phyloP scores from a whole-genome alignment of 805 yeast genomes.

The Saccharomycopsis vini region DNA sequence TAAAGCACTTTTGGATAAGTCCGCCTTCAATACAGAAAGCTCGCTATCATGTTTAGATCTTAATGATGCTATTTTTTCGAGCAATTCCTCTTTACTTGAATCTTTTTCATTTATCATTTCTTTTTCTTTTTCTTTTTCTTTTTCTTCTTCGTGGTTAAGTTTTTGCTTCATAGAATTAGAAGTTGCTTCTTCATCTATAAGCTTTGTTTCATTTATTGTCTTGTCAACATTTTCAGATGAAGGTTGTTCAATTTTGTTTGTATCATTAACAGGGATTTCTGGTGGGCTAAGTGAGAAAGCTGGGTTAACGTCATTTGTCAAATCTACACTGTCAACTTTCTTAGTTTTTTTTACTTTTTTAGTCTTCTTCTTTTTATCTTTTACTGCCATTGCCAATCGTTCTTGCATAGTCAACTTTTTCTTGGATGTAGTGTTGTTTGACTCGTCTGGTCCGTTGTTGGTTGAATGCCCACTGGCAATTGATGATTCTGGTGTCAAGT shows the following conservation, averaged over 20 bases:
- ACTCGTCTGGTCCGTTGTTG: not conserved
- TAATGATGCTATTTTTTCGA: not conserved
- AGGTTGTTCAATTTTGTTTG: not conserved
- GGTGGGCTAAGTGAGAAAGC: too few relatives aligned
- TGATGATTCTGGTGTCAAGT: not conserved
- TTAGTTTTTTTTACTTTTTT: slow-evolving; percentile 25
- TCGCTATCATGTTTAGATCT: not conserved
- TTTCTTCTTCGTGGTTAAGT: too few relatives aligned
- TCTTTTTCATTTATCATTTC: not conserved
- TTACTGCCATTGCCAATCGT: slow-evolving; percentile 74
- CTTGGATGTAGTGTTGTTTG: slow-evolving; percentile 23
- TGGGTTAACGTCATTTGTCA: too few relatives aligned
- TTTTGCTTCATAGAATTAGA: too few relatives aligned
- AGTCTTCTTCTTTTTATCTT: slow-evolving; percentile 27
- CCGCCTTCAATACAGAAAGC: too few relatives aligned
- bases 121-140: not conserved
- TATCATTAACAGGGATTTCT: too few relatives aligned
- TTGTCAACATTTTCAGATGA: not conserved
- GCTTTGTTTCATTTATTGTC: not conserved
- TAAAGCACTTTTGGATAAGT: too few relatives aligned
- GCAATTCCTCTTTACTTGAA: not conserved
- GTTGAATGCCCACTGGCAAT: not conserved
- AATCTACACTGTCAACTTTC: slow-evolving; percentile 14
- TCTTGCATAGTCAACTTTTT: slow-evolving; percentile 76
- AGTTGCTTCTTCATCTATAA: not conserved